phyloP scores from a whole-genome alignment of 139 green algal species.

The Micractinium sp. region DNA sequence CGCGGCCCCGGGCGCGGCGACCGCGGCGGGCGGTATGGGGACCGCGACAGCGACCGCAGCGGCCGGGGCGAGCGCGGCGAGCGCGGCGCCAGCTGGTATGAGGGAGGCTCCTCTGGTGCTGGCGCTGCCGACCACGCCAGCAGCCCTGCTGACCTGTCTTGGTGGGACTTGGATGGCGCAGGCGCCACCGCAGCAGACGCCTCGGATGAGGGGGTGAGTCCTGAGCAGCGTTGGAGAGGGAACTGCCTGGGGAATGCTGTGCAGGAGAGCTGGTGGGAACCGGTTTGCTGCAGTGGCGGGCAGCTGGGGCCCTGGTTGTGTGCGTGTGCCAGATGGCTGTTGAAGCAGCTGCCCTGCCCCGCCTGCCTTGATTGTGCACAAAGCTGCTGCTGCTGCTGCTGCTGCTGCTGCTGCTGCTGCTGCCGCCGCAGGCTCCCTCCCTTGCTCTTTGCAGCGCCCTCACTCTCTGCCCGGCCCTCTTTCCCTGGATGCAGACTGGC shows the following conservation, averaged over 20 bases:
- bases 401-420: neutral
- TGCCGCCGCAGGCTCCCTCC: neutral
- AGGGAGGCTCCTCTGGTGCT: neutral
- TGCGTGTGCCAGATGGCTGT: neutral
- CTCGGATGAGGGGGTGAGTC: neutral
- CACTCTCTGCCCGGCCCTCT: neutral
- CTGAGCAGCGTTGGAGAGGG: neutral
- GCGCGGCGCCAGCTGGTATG: neutral
- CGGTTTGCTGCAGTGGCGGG: too few species aligned
- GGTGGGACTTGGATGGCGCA: slow-evolving; percentile 18
- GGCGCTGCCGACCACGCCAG: neutral
- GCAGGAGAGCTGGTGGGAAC: too few species aligned
- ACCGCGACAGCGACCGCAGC: neutral
- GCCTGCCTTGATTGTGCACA: too few species aligned
- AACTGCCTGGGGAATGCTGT: neutral
- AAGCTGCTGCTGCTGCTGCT: neutral
- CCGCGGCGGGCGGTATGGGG: neutral
- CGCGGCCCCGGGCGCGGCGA: neutral
- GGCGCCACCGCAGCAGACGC: neutral
- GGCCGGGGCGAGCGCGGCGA: neutral
- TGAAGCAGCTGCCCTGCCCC: too few species aligned
- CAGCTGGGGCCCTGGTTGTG: neutral
- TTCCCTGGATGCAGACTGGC: neutral
- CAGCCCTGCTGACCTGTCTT: neutral
- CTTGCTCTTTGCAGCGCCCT: neutral